Conservation (phyloP, 2,329 filamentous ascomycete genomes). For the Aspergillus sp. region DNA sequence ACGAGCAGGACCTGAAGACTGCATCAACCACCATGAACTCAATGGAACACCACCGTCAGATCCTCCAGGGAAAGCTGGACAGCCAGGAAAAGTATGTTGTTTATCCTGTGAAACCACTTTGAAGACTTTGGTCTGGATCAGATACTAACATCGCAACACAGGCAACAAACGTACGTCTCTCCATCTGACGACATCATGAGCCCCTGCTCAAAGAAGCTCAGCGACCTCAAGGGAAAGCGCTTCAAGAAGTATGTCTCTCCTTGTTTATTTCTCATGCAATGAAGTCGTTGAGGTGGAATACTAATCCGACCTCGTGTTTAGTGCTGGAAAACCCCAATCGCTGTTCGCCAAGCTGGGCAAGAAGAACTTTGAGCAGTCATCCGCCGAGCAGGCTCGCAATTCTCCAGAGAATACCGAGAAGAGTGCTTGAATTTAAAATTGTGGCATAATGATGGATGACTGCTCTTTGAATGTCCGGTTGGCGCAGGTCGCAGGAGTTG, state of each 20-base stretch:
- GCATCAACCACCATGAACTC: conserved; percentile 30
- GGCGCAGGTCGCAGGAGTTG: conserved; percentile 15
- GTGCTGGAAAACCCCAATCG: conserved; percentile 44
- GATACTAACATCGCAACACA: conserved; percentile 11
- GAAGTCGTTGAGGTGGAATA: neutral
- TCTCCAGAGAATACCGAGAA: conserved; percentile 4
- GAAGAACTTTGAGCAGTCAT: conserved; percentile 44
- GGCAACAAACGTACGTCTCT: conserved; percentile 44
- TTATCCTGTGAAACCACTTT: neutral
- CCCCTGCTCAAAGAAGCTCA: conserved; percentile 51
- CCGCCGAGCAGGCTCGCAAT: conserved; percentile 19
- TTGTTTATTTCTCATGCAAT: too few species aligned
- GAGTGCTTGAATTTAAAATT: neutral
- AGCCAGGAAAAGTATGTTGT: conserved; percentile 37
- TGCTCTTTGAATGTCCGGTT: neutral
- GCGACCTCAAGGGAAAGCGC: conserved; percentile 50
- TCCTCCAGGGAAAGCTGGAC: conserved; percentile 43
- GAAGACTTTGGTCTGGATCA: neutral
- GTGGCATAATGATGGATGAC: neutral
- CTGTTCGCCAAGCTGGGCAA: conserved; percentile 49
- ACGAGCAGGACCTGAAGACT: conserved; percentile 25
- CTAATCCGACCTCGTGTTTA: conserved; percentile 14
- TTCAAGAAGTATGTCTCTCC: conserved; percentile 44
- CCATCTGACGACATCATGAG: conserved; percentile 52
- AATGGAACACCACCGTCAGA: conserved; percentile 46